Base-by-base conservation (phyloP, 2,329 filamentous ascomycete species). In the Talaromyces rugulosus region DNA sequence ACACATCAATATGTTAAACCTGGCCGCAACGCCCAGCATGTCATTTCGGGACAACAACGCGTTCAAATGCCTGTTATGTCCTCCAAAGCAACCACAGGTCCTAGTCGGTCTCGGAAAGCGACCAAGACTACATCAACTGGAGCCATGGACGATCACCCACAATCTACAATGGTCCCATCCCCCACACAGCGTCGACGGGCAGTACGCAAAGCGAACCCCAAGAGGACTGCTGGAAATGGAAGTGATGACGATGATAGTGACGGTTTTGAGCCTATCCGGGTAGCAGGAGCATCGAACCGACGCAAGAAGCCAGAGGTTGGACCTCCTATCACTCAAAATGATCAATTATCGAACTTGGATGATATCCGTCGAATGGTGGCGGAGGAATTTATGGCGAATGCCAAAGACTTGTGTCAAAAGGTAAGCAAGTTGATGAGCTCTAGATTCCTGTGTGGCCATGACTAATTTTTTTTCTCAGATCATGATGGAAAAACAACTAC, bases 151-250 rank as follows among this genome's bases (percentile, higher is more conserved):
- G 78, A 82, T 31, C 78, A 83, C 69, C 85, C 87, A 4, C 75
- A 82, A 60, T 90, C 88, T 0, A 90, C 88, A 1, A 87, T 89
- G 66, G 80, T 90, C 3, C 88, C 88, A 0, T 89, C 87, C 18
- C 87, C 87, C 3, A 69, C 86, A 11, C 82, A 83, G 67, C 67
- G 72, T 34, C 75, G 74, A 31, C 74, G 72, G n/a, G 65, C 71
- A 42, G 67, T 68, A 47, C 72, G 69, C 33, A 63, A 62, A 27
- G 18, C 55, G 2, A 62, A 58, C 66, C 31, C 68, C 66, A 52
- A 66, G 68, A 56, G 66, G 64, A 55, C 66, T n/a, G 66, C 65
- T 14, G 69, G 62, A 16, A 64, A 66, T 47, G 67, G 70, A 31
- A 70, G 72, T n/a, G 77, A 76, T 16, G 73, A 74, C 5, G 69